phyloP scores from a whole-genome alignment of 192 early-diverging fungal genomes.

The Linnemannia exigua region DNA sequence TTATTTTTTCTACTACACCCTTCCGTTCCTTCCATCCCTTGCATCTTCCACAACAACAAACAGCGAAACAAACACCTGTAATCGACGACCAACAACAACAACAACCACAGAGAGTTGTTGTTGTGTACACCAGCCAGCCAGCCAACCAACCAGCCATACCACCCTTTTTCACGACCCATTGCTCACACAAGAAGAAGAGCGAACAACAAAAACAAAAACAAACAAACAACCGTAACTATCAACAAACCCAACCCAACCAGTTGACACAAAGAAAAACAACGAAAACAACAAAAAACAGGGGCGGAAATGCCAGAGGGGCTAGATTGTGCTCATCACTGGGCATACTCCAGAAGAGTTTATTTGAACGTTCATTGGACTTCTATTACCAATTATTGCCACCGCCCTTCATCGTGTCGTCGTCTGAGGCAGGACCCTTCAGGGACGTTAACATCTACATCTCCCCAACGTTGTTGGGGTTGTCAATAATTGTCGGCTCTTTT shows the following conservation, averaged over 20 bases:
- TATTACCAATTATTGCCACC: neutral
- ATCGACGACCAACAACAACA: neutral
- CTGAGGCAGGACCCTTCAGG: neutral
- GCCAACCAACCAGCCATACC: neutral
- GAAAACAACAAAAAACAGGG: neutral
- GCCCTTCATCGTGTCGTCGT: neutral
- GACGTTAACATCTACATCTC: conserved; percentile 4
- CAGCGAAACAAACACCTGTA: neutral
- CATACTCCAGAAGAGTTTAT: neutral
- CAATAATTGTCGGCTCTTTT: conserved; percentile 1
- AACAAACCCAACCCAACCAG: neutral
- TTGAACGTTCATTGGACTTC: neutral
- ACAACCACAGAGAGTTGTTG: neutral
- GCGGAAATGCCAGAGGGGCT: neutral
- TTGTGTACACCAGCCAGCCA: neutral
- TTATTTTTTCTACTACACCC: neutral
- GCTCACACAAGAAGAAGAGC: neutral
- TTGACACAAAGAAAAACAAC: neutral
- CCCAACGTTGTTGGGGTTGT: conserved; percentile 7
- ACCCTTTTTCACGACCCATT: conserved; percentile 1
- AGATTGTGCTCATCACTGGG: neutral
- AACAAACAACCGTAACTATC: neutral
- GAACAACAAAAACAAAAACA: neutral
- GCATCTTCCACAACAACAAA: neutral
- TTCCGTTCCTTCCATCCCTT: neutral